Conservation (phyloP, 164 flowering plant species). For the Hamamelis virginiana region DNA sequence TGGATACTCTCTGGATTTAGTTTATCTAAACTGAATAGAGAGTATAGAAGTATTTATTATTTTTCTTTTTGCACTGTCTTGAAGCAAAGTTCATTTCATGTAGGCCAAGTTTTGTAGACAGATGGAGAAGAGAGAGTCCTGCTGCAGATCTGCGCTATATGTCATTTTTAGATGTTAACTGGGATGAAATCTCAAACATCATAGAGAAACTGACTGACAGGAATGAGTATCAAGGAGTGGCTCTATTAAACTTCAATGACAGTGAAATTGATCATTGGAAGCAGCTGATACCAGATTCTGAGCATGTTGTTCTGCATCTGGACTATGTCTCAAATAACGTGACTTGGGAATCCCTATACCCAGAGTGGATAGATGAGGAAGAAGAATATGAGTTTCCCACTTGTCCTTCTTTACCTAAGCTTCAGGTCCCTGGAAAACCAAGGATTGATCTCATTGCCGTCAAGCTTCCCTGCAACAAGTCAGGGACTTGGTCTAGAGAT, state of each 20-base stretch:
- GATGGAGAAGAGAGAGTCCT: conserved; percentile 47
- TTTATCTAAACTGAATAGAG: background rate
- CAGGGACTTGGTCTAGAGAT: conserved; percentile 53
- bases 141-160: conserved; percentile 39
- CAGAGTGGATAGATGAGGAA: conserved; percentile 82
- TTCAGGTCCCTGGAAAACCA: conserved; percentile 30
- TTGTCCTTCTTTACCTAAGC: conserved; percentile 52
- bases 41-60: background rate
- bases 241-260: conserved; percentile 49
- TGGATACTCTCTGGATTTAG: background rate
- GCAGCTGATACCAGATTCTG: conserved; percentile 36
- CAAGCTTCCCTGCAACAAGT: conserved; percentile 56
- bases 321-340: conserved; percentile 39
- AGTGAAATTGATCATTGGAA: conserved; percentile 46
- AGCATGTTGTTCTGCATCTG: conserved; percentile 33
- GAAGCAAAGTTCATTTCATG: conserved; percentile 7
- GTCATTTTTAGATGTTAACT: conserved; percentile 35
- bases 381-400: conserved; percentile 56
- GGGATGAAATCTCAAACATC: conserved; percentile 41
- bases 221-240: conserved; percentile 46
- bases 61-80: conserved; percentile 1
- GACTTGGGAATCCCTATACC: conserved; percentile 62
- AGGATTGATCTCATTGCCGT: conserved; percentile 51
- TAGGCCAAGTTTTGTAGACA: conserved; percentile 30
- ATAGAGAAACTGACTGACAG: conserved; percentile 27